Conservation (phyloP, 768 basidiomycete genomes). For the Suillus alpinus region DNA sequence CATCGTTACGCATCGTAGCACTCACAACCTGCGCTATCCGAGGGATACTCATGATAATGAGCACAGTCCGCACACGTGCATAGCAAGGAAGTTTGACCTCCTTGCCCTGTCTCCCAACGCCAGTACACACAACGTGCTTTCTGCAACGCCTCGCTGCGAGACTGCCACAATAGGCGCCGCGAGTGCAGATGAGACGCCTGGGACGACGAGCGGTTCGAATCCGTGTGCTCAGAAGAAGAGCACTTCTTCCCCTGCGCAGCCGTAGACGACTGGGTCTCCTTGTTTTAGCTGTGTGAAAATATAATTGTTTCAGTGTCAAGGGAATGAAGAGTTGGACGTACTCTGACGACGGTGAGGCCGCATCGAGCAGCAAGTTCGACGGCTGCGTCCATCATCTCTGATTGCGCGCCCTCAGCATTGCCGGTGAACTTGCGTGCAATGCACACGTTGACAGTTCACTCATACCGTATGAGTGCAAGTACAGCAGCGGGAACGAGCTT, state of each 20-base stretch:
- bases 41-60: conserved; percentile 95
- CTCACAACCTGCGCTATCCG: conserved; percentile 70
- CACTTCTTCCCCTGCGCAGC: conserved; percentile 91
- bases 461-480: conserved; percentile 78
- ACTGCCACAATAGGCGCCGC: no score
- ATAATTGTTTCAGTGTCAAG: neutral
- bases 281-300: conserved; percentile 74
- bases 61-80: conserved; percentile 73
- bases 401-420: conserved; percentile 92
- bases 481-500: conserved; percentile 93
- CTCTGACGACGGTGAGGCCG: conserved; percentile 85
- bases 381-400: conserved; percentile 91
- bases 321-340: conserved; percentile 34
- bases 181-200: conserved; percentile 86
- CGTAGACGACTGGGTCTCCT: conserved; percentile 95
- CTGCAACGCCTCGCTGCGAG: no score
- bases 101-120: conserved; percentile 85
- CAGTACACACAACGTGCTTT: no score
- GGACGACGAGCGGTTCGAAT: conserved; percentile 80
- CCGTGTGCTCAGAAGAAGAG: conserved; percentile 87
- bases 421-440: conserved; percentile 98
- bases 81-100: conserved; percentile 86
- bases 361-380: conserved; percentile 74
- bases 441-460: conserved; percentile 63
- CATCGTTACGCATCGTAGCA: conserved; percentile 40